A percentile compares a stretch with the other conserved stretches of the same genome.
Conservation (phyloP, 495 filamentous ascomycete species). For the Neurospora tetraspora region DNA sequence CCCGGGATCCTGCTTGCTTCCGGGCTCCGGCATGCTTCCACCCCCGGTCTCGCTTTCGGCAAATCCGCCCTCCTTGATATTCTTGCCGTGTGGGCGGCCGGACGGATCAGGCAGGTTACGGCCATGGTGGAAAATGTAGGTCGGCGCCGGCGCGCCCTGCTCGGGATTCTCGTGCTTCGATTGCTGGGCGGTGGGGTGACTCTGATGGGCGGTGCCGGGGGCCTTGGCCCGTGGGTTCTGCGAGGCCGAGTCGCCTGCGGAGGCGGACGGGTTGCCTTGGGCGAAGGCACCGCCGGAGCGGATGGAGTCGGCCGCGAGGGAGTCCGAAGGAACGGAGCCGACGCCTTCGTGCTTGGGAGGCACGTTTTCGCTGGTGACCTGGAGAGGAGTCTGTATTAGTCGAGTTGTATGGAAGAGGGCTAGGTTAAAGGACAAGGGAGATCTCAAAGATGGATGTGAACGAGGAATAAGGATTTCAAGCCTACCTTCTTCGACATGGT, state of each 20-base stretch:
- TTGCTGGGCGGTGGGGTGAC: not conserved
- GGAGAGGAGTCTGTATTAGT: not conserved
- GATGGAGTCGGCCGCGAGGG: slow-evolving; percentile 30
- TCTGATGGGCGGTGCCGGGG: not conserved
- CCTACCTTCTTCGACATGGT: not conserved
- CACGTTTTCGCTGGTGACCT: slow-evolving; percentile 14
- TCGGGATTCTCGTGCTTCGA: not conserved
- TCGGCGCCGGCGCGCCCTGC: slow-evolving; percentile 20
- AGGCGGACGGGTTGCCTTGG: slow-evolving; percentile 10
- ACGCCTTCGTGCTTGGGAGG: slow-evolving; percentile 21
- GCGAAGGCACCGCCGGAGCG: slow-evolving; percentile 15
- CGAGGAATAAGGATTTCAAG: not conserved
- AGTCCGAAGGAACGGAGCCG: slow-evolving; percentile 20
- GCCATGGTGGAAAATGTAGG: slow-evolving; percentile 13
- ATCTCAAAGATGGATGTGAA: not conserved
- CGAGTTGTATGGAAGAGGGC: not conserved
- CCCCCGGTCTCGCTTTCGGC: slow-evolving; percentile 22
- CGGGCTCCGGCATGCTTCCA: slow-evolving; percentile 25
- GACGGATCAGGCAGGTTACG: slow-evolving; percentile 8
- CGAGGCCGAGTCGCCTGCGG: slow-evolving; percentile 2
- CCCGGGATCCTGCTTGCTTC: slow-evolving; percentile 28
- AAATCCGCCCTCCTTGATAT: slow-evolving; percentile 27
- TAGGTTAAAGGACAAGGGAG: not conserved
- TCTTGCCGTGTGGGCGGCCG: slow-evolving; percentile 32
- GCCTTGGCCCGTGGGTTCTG: slow-evolving; percentile 5